Conservation (phyloP, 352 stramenopile species). For the Pythium insidiosum region DNA sequence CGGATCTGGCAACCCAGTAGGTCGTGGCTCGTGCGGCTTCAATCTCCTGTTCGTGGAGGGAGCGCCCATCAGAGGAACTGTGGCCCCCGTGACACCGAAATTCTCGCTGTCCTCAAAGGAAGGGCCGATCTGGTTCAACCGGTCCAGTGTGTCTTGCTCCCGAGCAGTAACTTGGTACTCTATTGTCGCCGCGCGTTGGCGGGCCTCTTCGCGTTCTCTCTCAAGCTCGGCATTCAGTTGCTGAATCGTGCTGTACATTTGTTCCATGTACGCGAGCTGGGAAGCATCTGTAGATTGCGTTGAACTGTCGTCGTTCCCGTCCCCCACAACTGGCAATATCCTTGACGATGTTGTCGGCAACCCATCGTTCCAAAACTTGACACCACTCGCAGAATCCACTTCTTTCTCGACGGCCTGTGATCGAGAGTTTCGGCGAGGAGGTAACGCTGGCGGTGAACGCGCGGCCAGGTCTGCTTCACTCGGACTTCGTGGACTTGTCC, state of each 20-base stretch:
- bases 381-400: background rate
- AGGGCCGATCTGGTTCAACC: constrained; percentile 11
- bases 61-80: constrained; percentile 1
- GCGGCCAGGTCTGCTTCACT: background rate
- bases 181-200: constrained; percentile 5
- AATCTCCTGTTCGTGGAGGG: constrained; percentile 4
- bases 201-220: constrained; percentile 21
- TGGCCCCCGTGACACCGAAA: constrained; percentile 8
- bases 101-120: constrained; percentile 16
- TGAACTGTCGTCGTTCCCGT: constrained; percentile 11
- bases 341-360: constrained; percentile 2
- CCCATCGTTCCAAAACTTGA: constrained; percentile 13
- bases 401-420: background rate
- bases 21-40: constrained; percentile 10
- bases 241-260: constrained; percentile 62
- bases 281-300: too few species aligned
- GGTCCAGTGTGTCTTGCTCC: constrained; percentile 11
- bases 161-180: constrained; percentile 13
- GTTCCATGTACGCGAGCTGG: constrained; percentile 60
- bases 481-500: constrained; percentile 31
- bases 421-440: background rate
- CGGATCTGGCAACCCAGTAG: constrained; percentile 5
- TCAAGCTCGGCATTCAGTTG: constrained; percentile 36
- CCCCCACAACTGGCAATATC: background rate
- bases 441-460: constrained; percentile 1